phyloP scores from a whole-genome alignment of 2,329 filamentous ascomycete genomes.

The Phoma herbarum region DNA sequence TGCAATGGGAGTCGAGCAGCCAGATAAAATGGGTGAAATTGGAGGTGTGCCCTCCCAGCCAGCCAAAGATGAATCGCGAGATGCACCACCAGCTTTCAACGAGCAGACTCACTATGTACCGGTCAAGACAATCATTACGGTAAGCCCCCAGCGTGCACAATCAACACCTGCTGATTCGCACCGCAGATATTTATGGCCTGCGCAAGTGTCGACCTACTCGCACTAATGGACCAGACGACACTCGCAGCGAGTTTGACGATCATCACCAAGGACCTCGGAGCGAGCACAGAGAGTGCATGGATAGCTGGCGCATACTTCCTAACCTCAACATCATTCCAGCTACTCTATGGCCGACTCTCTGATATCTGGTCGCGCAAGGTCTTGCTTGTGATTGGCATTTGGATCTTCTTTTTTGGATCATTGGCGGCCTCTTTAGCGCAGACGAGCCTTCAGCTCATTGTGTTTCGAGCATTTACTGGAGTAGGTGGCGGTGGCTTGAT shows the following conservation, averaged over 20 bases:
- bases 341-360: conserved; percentile 69
- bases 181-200: conserved; percentile 35
- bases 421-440: conserved; percentile 65
- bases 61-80: neutral
- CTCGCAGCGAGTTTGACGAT: conserved; percentile 35
- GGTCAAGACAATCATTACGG: conserved; percentile 31
- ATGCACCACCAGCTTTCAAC: conserved; percentile 24
- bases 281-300: conserved; percentile 63
- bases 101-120: conserved; percentile 38
- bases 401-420: conserved; percentile 59
- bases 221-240: conserved; percentile 35
- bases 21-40: neutral
- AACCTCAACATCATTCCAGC: conserved; percentile 70
- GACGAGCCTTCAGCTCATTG: conserved; percentile 63
- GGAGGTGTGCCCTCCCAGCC: neutral
- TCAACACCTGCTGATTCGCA: conserved; percentile 4
- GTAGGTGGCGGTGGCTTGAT: conserved; percentile 70
- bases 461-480: conserved; percentile 67
- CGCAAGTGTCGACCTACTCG: conserved; percentile 33
- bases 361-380: conserved; percentile 64
- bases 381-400: conserved; percentile 61
- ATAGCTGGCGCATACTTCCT: conserved; percentile 64
- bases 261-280: conserved; percentile 44
- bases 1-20: neutral
- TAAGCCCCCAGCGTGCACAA: conserved; percentile 1